These are phyloP conservation scores for Ceratobasidium sp. DNA, from an alignment of 1,284 basidiomycete genomes.

Conservation along the genomic window DNA sequence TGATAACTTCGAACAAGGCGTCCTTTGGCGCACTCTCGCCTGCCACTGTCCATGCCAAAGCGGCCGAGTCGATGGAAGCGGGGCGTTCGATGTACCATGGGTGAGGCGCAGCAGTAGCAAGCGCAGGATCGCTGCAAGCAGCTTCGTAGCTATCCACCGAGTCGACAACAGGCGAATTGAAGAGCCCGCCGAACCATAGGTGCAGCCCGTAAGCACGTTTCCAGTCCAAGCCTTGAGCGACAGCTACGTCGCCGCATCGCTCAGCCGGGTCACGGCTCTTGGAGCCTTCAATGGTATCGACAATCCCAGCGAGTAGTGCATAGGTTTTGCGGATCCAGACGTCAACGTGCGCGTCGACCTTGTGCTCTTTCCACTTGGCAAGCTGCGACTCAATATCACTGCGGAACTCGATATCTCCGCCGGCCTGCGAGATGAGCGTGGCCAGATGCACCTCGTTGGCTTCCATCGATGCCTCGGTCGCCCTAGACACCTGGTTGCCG, in stretches of 20 bases:
- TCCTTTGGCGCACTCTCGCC: conserved; percentile 61
- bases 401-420: conserved; percentile 81
- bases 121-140: conserved; percentile 50
- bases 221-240: conserved; percentile 93
- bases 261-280: conserved; percentile 66
- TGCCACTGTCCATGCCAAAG: conserved; percentile 53
- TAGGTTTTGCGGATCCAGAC: conserved; percentile 83
- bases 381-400: conserved; percentile 83
- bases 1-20: conserved; percentile 85
- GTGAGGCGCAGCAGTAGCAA: conserved; percentile 66
- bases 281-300: conserved; percentile 70
- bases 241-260: conserved; percentile 69
- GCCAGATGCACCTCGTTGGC: conserved; percentile 87
- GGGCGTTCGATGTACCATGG: conserved; percentile 72
- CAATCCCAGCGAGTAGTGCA: conserved; percentile 84
- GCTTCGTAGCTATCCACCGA: conserved; percentile 76
- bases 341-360: conserved; percentile 77
- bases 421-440: conserved; percentile 90
- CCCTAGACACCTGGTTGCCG: conserved; percentile 88
- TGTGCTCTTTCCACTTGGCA: conserved; percentile 83
- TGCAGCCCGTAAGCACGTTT: conserved; percentile 92
- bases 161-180: conserved; percentile 77
- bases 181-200: conserved; percentile 86
- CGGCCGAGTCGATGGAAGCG: conserved; percentile 55
- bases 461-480: conserved; percentile 80